These are phyloP conservation scores for Rhodosporidiobolus odoratus DNA, from an alignment of 768 basidiomycete genomes.

Conservation along the genomic window DNA sequence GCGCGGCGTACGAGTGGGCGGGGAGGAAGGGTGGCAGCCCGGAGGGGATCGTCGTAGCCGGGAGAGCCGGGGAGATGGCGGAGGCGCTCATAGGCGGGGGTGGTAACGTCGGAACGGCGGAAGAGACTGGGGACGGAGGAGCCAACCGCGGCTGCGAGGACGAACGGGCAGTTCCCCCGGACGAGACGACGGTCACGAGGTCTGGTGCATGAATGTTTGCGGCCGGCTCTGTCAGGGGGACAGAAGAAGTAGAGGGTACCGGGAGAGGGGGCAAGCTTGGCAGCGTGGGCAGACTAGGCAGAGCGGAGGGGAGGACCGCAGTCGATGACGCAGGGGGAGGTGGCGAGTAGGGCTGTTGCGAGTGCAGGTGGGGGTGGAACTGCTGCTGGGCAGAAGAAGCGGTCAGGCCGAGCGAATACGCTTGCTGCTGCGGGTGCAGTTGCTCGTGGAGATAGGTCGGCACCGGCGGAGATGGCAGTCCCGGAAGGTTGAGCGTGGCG, in stretches of 20 bases:
- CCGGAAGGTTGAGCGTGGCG: neutral
- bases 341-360: neutral
- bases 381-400: too few species aligned
- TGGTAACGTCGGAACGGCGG: too few species aligned
- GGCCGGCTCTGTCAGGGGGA: neutral
- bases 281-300: slow-evolving; percentile 6
- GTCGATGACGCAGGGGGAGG: neutral
- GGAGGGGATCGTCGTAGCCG: neutral
- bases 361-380: neutral
- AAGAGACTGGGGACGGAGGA: neutral
- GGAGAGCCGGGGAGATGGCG: too few species aligned
- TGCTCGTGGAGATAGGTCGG: neutral
- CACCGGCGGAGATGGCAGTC: neutral
- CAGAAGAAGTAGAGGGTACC: neutral
- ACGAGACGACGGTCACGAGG: too few species aligned
- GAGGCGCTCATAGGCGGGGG: too few species aligned
- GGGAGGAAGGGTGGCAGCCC: neutral
- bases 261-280: slow-evolving; percentile 14
- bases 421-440: neutral
- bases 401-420: too few species aligned
- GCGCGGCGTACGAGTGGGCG: neutral
- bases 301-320: neutral
- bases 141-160: neutral
- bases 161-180: neutral
- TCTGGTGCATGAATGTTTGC: too few species aligned